Percentiles rank a stretch among this genome's conserved stretches.
Conservation (phyloP, 768 basidiomycete species). For the Termitomyces sp. region DNA sequence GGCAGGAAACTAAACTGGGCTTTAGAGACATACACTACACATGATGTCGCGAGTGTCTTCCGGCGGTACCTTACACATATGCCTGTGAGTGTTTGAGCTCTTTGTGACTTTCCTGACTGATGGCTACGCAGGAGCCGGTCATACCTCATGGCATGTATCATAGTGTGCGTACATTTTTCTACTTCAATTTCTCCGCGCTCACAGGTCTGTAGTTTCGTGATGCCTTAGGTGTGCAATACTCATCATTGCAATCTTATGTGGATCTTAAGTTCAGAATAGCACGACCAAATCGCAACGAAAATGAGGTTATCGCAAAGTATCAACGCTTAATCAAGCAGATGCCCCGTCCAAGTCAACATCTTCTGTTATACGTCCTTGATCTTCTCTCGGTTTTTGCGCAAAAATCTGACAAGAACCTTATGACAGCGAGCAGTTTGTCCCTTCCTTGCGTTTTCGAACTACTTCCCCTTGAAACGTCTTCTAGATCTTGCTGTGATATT, state of each 20-base stretch:
- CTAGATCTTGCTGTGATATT: conserved; percentile 95
- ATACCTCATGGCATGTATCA: conserved; percentile 91
- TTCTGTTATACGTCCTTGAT: conserved; percentile 96
- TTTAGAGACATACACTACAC: conserved; percentile 79
- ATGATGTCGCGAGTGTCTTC: conserved; percentile 97
- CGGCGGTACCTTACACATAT: conserved; percentile 93
- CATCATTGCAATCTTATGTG: not conserved
- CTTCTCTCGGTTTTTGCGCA: conserved; percentile 92
- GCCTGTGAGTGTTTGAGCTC: conserved; percentile 59
- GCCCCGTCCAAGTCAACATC: conserved; percentile 88
- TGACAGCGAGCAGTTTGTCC: conserved; percentile 87
- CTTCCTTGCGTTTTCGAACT: not conserved
- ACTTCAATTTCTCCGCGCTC: conserved; percentile 11
- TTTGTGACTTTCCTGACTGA: conserved; percentile 9
- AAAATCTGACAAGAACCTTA: conserved; percentile 88
- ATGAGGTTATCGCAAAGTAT: conserved; percentile 73
- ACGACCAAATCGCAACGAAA: conserved; percentile 62
- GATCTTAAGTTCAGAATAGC: conserved; percentile 32
- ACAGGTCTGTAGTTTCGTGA: conserved; percentile 62
- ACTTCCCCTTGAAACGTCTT: not conserved
- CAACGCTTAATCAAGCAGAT: conserved; percentile 79
- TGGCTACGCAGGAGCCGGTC: conserved; percentile 71
- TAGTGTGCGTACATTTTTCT: conserved; percentile 47
- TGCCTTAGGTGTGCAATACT: conserved; percentile 50
- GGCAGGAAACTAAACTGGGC: conserved; percentile 94